Base-by-base conservation (phyloP, 129 eudicot species). In the Erigeron canadensis region DNA sequence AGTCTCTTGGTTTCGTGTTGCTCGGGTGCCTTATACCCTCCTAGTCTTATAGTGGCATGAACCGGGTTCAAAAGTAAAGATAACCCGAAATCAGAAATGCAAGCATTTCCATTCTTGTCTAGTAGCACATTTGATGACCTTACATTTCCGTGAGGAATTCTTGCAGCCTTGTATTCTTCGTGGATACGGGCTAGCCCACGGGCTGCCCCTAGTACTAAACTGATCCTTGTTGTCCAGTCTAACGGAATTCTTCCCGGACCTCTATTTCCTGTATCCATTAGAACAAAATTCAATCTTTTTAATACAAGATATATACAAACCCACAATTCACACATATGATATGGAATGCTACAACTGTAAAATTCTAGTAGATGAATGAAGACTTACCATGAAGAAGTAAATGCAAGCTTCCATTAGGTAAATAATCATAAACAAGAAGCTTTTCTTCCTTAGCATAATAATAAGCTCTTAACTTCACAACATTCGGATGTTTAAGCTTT, bases 211-310 rank as follows among this genome's bases (percentile, higher is more conserved):
- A 94, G 61, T 1, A 84, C 89, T 64, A 94, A 69, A 75, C 99
- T 83, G 80, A 90, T 89, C 53, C 99, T 79, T 40, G 99, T 90
- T 1, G 99, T 94, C 99, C 99, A 94, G 17, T 94, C 99, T 75
- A 94, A 47, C 19, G 99, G 99, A 55, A 94, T 86, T 71, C 99
- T 82, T 12, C 96, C 99, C 0, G 97, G 90, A 59, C 99, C 99
- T 59, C 99, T 77, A 66, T 94, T 86, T 8, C 87, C 99, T 94
- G 68, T 72, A 61, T 72, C 46, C 44, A 9, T 58, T 40, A 13
- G 10, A 9, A 28, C n/a, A 10, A 51, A 53, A 53, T 5, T 13
- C 58, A 6, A 53, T 53, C 58, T 51, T 51, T 51, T 4, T 0
- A 16, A 6, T 51, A 6, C 34, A 28, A 28, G 34, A 28, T 28